Conservation (phyloP, 2,329 filamentous ascomycete species). For the Lachnellula cervina region DNA sequence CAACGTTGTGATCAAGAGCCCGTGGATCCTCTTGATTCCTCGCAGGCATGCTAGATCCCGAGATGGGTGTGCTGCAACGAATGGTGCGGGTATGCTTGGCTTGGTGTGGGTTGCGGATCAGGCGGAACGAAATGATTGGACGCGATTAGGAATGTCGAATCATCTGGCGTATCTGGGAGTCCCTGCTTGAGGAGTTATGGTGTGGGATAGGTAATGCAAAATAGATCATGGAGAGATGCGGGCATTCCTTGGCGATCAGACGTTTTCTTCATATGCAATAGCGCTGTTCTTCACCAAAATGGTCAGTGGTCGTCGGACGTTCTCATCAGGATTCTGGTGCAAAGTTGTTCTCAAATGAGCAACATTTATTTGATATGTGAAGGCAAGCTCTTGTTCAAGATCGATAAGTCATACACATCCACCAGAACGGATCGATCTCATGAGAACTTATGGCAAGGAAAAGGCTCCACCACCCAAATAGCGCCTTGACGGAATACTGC, state of each 20-base stretch:
- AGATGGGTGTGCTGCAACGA: not conserved
- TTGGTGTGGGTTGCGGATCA: not conserved
- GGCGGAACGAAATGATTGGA: not conserved
- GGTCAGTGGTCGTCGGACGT: no score
- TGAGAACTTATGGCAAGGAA: no score
- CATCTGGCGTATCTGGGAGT: not conserved
- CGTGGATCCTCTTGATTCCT: not conserved
- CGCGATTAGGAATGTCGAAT: not conserved
- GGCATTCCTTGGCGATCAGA: not conserved
- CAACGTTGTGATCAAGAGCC: not conserved
- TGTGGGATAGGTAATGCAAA: no score
- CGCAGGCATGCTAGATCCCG: not conserved
- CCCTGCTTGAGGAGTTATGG: not conserved
- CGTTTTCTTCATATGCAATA: no score
- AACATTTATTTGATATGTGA: no score
- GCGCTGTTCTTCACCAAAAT: no score
- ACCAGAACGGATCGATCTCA: no score
- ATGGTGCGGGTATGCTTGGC: not conserved
- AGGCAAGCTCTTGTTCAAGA: no score
- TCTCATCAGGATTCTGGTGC: no score
- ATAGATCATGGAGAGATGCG: not conserved
- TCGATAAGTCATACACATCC: no score
- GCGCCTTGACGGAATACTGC: not conserved
- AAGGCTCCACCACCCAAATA: no score
- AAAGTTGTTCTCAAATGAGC: no score